Evolutionary conservation across 352 stramenopile species (phyloP).

Genomic region (Blastocystis sp.): DNA sequence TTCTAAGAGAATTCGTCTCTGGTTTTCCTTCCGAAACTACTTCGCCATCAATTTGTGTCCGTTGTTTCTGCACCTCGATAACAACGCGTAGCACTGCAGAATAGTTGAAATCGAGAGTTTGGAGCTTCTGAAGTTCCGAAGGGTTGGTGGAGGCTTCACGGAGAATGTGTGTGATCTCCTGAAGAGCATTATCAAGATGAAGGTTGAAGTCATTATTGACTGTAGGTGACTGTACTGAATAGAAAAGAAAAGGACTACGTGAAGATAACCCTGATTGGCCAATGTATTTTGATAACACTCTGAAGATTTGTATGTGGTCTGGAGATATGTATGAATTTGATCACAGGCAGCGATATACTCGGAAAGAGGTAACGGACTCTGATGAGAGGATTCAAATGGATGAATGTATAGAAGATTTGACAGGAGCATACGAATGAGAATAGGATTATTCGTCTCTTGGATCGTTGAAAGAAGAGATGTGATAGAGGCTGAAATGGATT

Average conservation of each 20-base stretch:
- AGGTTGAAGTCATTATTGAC: conserved; percentile 17
- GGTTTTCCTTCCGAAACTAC: not conserved
- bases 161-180: not conserved
- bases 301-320: not conserved
- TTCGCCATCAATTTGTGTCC: not conserved
- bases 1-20: not conserved
- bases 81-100: not conserved
- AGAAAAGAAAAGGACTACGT: not conserved
- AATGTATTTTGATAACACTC: not conserved
- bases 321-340: conserved; percentile 5
- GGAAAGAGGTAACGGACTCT: not conserved
- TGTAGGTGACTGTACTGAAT: not conserved
- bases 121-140: not conserved
- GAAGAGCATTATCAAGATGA: not conserved
- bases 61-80: not conserved
- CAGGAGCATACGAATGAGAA: conserved; percentile 21
- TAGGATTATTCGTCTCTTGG: not conserved
- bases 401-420: conserved; percentile 50
- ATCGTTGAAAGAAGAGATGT: not conserved
- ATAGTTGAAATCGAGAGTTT: conserved; percentile 41
- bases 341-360: not conserved
- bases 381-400: not conserved
- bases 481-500: not conserved
- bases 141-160: not conserved
- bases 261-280: conserved; percentile 8